Conservation (phyloP, 495 filamentous ascomycete species). For the Hypoxylon lienhwacheense region DNA sequence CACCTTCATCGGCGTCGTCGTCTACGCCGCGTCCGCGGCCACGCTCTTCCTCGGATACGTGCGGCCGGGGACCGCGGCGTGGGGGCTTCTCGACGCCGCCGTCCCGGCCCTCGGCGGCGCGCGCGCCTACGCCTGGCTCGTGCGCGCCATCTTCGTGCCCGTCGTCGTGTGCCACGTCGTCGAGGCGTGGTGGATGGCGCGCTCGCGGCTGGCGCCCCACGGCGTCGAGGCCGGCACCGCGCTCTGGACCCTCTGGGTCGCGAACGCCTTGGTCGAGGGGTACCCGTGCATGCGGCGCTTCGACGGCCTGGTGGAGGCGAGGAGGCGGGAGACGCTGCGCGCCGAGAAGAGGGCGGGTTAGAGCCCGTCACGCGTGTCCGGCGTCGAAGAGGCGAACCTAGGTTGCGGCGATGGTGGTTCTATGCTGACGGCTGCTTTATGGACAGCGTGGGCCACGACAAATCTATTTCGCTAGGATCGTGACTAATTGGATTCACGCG, state of each 20-base stretch:
- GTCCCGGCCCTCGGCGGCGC: constrained; percentile 39
- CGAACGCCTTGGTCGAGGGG: constrained; percentile 46
- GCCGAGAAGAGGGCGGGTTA: not conserved
- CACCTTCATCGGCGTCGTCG: constrained; percentile 32
- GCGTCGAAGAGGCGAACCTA: too few species aligned
- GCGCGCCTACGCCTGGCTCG: constrained; percentile 42
- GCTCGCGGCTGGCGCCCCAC: constrained; percentile 32
- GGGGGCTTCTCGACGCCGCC: constrained; percentile 21
- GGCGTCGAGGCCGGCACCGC: constrained; percentile 36
- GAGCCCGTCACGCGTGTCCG: too few species aligned
- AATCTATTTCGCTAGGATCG: too few species aligned
- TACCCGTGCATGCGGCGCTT: constrained; percentile 43
- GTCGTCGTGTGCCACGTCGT: constrained; percentile 41
- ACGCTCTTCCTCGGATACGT: constrained; percentile 32
- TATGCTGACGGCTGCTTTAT: too few species aligned
- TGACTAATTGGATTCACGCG: too few species aligned
- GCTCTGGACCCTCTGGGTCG: constrained; percentile 47
- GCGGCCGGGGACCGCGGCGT: constrained; percentile 11
- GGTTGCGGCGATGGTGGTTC: too few species aligned
- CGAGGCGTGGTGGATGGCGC: constrained; percentile 46
- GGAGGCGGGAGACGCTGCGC: constrained; percentile 34
- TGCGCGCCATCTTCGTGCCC: constrained; percentile 40
- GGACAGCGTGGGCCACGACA: too few species aligned
- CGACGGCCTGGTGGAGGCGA: constrained; percentile 41
- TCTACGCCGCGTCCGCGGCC: constrained; percentile 39